Evolutionary conservation across 2,329 filamentous ascomycete genomes (phyloP).

Genomic region (Monilinia fructigena): DNA sequence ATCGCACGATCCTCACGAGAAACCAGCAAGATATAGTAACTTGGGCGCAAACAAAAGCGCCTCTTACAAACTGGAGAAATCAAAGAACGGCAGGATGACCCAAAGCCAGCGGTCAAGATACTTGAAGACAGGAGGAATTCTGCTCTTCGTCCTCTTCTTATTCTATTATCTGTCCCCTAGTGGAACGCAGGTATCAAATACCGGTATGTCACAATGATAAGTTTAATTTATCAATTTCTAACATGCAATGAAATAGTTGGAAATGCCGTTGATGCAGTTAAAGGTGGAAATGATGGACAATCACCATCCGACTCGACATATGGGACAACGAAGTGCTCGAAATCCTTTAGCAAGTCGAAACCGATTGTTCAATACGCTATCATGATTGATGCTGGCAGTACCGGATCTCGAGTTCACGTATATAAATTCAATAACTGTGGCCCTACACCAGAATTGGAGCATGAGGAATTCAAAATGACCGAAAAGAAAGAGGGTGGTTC

Average conservation of each 20-base stretch:
- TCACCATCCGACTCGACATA: conserved; percentile 59
- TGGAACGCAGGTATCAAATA: conserved; percentile 43
- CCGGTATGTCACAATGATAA: conserved; percentile 27
- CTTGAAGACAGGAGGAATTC: conserved; percentile 62
- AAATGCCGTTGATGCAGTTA: conserved; percentile 25
- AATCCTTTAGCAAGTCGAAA: conserved; percentile 81
- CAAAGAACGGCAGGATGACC: conserved; percentile 59
- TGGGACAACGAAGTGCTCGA: conserved; percentile 73
- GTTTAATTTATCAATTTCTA: conserved; percentile 6
- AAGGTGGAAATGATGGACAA: conserved; percentile 48
- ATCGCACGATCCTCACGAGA: conserved; percentile 63
- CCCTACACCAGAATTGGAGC: conserved; percentile 87
- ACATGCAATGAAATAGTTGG: conserved; percentile 26
- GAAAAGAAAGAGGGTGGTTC: conserved; percentile 73
- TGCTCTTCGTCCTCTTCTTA: conserved; percentile 58
- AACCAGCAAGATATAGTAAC: conserved; percentile 58
- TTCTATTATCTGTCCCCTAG: conserved; percentile 64
- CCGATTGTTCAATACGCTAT: conserved; percentile 95
- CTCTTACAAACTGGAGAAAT: conserved; percentile 51
- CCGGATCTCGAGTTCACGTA: conserved; percentile 95
- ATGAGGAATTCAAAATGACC: conserved; percentile 91
- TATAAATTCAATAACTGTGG: conserved; percentile 99
- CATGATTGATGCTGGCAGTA: conserved; percentile 98
- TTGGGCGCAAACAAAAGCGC: conserved; percentile 44
- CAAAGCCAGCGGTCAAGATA: conserved; percentile 65